Percentiles rank a stretch among this genome's conserved stretches.
Conservation (phyloP, 306 rosid species). For the Boehmeria nivea region DNA sequence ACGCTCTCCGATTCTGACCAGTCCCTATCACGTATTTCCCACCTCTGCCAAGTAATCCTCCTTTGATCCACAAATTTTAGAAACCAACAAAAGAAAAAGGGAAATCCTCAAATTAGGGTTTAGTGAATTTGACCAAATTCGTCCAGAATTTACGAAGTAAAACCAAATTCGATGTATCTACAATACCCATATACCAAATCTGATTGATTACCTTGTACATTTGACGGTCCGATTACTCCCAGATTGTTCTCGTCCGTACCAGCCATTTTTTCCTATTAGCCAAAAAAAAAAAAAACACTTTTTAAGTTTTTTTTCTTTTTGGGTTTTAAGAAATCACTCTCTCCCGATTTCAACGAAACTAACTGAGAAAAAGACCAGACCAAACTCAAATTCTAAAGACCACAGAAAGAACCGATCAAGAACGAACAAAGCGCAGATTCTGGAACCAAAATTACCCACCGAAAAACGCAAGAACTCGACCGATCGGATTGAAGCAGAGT, state of each 20-base stretch:
- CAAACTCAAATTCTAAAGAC: conserved; percentile 11
- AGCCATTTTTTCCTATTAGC: conserved; percentile 26
- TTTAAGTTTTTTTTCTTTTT: no score
- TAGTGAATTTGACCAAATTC: neutral
- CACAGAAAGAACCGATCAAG: conserved; percentile 27
- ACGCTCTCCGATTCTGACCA: conserved; percentile 39
- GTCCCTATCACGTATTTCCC: conserved; percentile 24
- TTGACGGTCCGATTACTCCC: conserved; percentile 26
- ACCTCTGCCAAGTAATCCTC: conserved; percentile 25
- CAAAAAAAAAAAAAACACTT: neutral
- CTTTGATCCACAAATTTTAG: no score
- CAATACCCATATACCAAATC: neutral
- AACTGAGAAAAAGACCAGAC: neutral
- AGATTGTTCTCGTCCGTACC: conserved; percentile 43
- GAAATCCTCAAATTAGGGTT: conserved; percentile 5
- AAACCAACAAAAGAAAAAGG: neutral
- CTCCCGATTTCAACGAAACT: neutral
- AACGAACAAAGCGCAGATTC: conserved; percentile 18
- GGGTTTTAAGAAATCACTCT: neutral
- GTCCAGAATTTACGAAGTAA: neutral
- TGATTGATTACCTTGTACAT: conserved; percentile 24
- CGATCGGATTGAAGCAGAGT: conserved; percentile 4
- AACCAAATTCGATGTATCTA: neutral
- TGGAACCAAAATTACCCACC: neutral
- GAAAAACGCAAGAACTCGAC: conserved; percentile 6